Base-by-base conservation (phyloP, 2,329 filamentous ascomycete genomes). In the Botrytis squamosa region DNA sequence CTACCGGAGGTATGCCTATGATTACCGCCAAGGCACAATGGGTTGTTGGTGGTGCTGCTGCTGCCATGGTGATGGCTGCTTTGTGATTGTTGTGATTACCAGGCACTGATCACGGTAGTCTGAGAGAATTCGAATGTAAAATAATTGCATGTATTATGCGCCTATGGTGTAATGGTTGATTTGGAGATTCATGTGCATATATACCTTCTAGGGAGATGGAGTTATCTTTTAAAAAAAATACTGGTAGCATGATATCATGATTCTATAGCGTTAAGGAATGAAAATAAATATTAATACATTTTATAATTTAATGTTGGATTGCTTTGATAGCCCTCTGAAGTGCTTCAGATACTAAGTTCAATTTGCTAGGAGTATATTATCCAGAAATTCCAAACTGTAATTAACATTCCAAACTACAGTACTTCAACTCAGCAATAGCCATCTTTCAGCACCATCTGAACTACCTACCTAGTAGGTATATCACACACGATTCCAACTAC, bases 31-130 rank as follows among this genome's bases (percentile, higher is more conserved):
- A 77, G 65, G 77, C 77, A 55, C 70, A 73, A 52, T 78, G 77
- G 77, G 59, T 75, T 63, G 14, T 79, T 46, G 77, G 77, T 44
- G 77, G 77, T 66, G 76, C 76, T 2, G 78, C 77, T 7, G 77
- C 74, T 10, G 78, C 33, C 84, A 77, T 76, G 55, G 78, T 74
- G n/a, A 73, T 76, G 60, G 77, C 76, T 42, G 78, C 75, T 4
- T 70, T 78, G 73, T 78, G 72, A 72, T 46, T 25, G 40, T 22
- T 22, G 46, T 7, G 25, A 55, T n/a, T 55, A n/a, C 25, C n/a
- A 55, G 49, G 12, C 49, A 16, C 25, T 55, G 6, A 29, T n/a
- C 49, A 16, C 18, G 57, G 12, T 57, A 29, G 40, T 16, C 6
- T 20, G 55, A 42, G n/a, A 22, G 8, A 1, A 7, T 14, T 29